Conservation (phyloP, 805 yeast species). For the Blastobotrys attinorum region DNA sequence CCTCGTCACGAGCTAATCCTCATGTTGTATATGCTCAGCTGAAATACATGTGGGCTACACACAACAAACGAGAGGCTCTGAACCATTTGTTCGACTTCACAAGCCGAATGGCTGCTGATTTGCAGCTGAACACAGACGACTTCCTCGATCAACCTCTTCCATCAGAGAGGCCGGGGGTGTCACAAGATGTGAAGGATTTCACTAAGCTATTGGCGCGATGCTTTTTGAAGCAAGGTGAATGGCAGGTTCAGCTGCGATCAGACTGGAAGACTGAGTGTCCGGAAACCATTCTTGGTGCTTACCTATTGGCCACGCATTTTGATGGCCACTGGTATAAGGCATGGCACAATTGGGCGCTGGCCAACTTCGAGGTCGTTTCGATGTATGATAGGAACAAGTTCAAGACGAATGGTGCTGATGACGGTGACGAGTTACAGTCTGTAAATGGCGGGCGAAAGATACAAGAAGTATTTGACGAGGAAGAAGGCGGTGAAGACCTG, state of each 20-base stretch:
- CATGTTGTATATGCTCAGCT: slow-evolving; percentile 95
- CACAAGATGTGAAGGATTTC: slow-evolving; percentile 71
- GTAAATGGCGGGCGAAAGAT: too few relatives aligned
- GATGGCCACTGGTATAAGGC: slow-evolving; percentile 94
- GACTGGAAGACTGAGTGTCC: slow-evolving; percentile 66
- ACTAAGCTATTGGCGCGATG: slow-evolving; percentile 86
- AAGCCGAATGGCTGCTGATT: slow-evolving; percentile 78
- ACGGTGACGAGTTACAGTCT: too few relatives aligned
- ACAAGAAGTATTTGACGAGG: too few relatives aligned
- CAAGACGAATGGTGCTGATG: not conserved
- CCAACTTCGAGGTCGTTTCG: slow-evolving; percentile 91
- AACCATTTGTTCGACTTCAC: slow-evolving; percentile 84
- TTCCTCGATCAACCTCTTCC: slow-evolving; percentile 82
- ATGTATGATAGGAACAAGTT: slow-evolving; percentile 10
- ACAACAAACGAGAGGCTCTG: slow-evolving; percentile 79
- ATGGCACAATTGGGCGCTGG: slow-evolving; percentile 99
- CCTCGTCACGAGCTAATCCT: slow-evolving; percentile 76
- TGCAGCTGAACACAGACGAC: slow-evolving; percentile 71
- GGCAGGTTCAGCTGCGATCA: slow-evolving; percentile 80
- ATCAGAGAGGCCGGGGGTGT: slow-evolving; percentile 56
- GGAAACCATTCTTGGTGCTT: slow-evolving; percentile 84
- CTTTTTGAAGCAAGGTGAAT: slow-evolving; percentile 95
- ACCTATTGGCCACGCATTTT: slow-evolving; percentile 88
- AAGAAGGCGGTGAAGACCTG: not conserved
- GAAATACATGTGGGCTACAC: slow-evolving; percentile 95